Evolutionary conservation across 768 basidiomycete genomes (phyloP).

Genomic region (Lactarius deliciosus): DNA sequence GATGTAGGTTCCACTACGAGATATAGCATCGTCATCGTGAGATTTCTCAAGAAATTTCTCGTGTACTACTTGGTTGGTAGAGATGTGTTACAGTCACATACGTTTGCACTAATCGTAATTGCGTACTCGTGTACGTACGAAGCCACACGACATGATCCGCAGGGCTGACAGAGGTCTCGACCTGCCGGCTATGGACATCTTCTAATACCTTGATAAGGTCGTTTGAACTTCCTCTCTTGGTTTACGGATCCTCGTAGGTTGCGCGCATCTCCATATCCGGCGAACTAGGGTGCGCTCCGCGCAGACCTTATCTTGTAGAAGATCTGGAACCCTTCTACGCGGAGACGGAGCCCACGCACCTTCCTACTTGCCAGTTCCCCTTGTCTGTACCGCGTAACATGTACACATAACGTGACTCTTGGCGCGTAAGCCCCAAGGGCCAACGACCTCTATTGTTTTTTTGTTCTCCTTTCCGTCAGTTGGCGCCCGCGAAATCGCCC

Average conservation of each 20-base stretch:
- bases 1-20: slow-evolving; percentile 4
- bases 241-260: slow-evolving; percentile 15
- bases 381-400: background rate
- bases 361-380: background rate
- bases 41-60: background rate
- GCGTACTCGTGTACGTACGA: slow-evolving; percentile 21
- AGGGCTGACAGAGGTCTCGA: slow-evolving; percentile 12
- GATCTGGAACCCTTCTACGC: slow-evolving; percentile 24
- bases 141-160: slow-evolving; percentile 23
- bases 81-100: background rate
- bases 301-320: slow-evolving; percentile 27
- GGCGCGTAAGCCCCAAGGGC: background rate
- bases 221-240: slow-evolving; percentile 2
- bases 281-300: slow-evolving; percentile 11
- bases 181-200: background rate
- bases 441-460: slow-evolving; percentile 8
- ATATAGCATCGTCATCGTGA: background rate
- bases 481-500: slow-evolving; percentile 14
- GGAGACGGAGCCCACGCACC: slow-evolving; percentile 9
- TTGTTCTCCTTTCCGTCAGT: background rate
- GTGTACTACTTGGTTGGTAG: slow-evolving; percentile 8
- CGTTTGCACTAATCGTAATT: slow-evolving; percentile 8
- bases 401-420: background rate
- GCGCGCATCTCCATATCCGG: slow-evolving; percentile 16
- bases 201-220: slow-evolving; percentile 9